Conservation (phyloP, 208 protist genomes). For the Acanthamoeba castellanii region DNA sequence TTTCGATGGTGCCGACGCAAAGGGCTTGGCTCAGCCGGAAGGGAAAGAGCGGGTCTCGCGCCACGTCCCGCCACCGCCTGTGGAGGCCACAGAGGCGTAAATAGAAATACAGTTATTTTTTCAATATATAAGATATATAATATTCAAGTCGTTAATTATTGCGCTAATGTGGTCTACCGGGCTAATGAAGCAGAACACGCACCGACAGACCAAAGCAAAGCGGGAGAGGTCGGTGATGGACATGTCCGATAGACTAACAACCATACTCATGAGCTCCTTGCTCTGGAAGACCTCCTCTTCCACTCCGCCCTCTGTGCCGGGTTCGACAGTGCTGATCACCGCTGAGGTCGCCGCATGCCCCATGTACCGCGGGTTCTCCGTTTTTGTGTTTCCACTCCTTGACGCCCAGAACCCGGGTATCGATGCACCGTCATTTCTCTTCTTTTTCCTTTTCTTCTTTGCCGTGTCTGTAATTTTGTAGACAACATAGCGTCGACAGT, state of each 20-base stretch:
- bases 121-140: too few species aligned
- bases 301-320: neutral
- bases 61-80: neutral
- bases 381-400: neutral
- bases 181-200: neutral
- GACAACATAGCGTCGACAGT: too few species aligned
- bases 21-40: neutral
- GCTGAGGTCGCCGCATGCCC: neutral
- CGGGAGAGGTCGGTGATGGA: constrained; percentile 1
- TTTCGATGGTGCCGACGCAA: neutral
- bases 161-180: too few species aligned
- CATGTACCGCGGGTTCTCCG: neutral
- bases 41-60: neutral
- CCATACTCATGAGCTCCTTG: constrained; percentile 16
- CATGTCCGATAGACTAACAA: neutral
- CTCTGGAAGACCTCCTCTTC: constrained; percentile 10
- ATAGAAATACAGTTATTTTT: too few species aligned
- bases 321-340: neutral
- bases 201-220: neutral
- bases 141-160: too few species aligned
- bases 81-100: too few species aligned
- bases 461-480: too few species aligned
- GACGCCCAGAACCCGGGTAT: too few species aligned
- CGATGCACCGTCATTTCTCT: too few species aligned
- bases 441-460: too few species aligned